Percentiles rank a stretch among this genome's conserved stretches.
phyloP scores from a whole-genome alignment of 2,329 filamentous ascomycete species.

The Periconia digitata region DNA sequence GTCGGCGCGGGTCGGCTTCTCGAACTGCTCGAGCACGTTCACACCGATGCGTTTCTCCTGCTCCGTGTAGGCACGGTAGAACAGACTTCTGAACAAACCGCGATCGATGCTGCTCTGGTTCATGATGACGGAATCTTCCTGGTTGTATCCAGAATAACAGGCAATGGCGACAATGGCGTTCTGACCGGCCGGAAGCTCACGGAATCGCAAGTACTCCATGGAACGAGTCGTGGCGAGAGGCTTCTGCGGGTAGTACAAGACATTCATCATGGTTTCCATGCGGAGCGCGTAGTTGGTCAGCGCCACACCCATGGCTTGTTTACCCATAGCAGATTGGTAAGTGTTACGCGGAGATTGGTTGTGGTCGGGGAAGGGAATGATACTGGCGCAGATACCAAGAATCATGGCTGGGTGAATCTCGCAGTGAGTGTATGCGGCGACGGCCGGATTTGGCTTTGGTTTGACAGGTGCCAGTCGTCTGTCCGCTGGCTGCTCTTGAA shows the following conservation, averaged over 20 bases:
- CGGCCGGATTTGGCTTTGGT: slow-evolving; percentile 81
- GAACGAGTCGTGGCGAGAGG: slow-evolving; percentile 92
- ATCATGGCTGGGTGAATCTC: slow-evolving; percentile 99
- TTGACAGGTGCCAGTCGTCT: slow-evolving; percentile 86
- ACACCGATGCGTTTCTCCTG: slow-evolving; percentile 96
- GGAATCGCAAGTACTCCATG: slow-evolving; percentile 99
- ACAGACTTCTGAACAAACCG: slow-evolving; percentile 93
- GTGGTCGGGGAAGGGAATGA: slow-evolving; percentile 99
- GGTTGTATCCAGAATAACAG: slow-evolving; percentile 98
- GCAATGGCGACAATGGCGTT: slow-evolving; percentile 98
- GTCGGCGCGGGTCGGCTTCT: slow-evolving; percentile 87
- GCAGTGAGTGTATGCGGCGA: slow-evolving; percentile 95
- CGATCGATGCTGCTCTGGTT: slow-evolving; percentile 99
- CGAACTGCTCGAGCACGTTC: slow-evolving; percentile 88
- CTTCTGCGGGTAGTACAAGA: slow-evolving; percentile 98
- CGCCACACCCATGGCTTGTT: slow-evolving; percentile 99
- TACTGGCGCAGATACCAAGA: slow-evolving; percentile 95
- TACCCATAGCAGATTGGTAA: slow-evolving; percentile 99
- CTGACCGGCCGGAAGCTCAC: slow-evolving; percentile 93
- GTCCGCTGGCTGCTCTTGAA: slow-evolving; percentile 59
- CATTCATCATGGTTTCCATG: slow-evolving; percentile 99
- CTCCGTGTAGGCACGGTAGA: slow-evolving; percentile 97
- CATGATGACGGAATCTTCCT: slow-evolving; percentile 99
- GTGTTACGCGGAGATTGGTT: slow-evolving; percentile 99
- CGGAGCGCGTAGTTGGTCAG: slow-evolving; percentile 94